phyloP scores from a whole-genome alignment of 768 basidiomycete genomes.

The Pleurotus tuber-regium region DNA sequence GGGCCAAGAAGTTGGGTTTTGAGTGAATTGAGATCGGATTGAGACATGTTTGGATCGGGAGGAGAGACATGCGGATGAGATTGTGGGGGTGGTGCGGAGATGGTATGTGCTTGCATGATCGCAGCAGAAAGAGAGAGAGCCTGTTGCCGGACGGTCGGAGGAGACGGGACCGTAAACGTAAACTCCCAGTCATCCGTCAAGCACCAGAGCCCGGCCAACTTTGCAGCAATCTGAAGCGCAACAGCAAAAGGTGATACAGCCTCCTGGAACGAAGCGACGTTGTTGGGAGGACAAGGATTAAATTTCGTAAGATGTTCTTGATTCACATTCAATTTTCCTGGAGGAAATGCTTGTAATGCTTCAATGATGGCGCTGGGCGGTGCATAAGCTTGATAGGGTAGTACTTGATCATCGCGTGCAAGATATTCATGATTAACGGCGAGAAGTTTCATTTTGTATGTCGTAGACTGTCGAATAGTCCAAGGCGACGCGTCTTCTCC shows the following conservation, averaged over 20 bases:
- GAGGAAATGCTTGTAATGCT: slow-evolving; percentile 43
- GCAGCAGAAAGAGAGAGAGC: slow-evolving; percentile 17
- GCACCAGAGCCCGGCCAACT: slow-evolving; percentile 63
- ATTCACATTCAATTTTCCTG: slow-evolving; percentile 41
- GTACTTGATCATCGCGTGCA: slow-evolving; percentile 53
- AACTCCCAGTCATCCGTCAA: slow-evolving; percentile 74
- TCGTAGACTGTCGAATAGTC: slow-evolving; percentile 56
- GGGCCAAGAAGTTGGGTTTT: slow-evolving; percentile 23
- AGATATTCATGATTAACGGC: slow-evolving; percentile 48
- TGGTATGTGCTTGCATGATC: slow-evolving; percentile 45
- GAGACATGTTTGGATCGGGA: slow-evolving; percentile 17
- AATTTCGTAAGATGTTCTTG: slow-evolving; percentile 42
- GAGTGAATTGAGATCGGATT: slow-evolving; percentile 20
- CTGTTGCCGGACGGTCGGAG: slow-evolving; percentile 15
- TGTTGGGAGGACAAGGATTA: slow-evolving; percentile 43
- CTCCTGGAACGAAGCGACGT: slow-evolving; percentile 38
- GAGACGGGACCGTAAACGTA: slow-evolving; percentile 39
- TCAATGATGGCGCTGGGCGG: slow-evolving; percentile 51
- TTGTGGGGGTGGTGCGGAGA: slow-evolving; percentile 35
- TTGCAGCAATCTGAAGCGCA: slow-evolving; percentile 69
- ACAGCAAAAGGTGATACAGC: slow-evolving; percentile 64
- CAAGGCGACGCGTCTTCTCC: slow-evolving; percentile 37
- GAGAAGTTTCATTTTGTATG: slow-evolving; percentile 69
- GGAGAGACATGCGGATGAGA: slow-evolving; percentile 16
- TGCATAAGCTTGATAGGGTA: slow-evolving; percentile 74